A percentile compares a stretch with the other conserved stretches of the same genome.
phyloP scores from a whole-genome alignment of 805 yeast genomes.

The Kregervanrija delftensis region DNA sequence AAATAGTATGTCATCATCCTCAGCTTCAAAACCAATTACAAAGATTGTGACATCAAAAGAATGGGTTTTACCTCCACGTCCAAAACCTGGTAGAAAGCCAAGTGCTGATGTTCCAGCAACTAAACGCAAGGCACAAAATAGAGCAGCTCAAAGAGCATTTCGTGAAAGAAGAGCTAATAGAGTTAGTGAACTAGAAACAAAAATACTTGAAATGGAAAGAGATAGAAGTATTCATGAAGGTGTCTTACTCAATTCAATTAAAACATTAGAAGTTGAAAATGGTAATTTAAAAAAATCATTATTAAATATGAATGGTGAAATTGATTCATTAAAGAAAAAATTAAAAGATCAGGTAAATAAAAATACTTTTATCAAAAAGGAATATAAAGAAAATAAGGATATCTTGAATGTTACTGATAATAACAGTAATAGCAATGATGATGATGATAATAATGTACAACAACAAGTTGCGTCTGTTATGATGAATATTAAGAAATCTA shows the following conservation, averaged over 20 bases:
- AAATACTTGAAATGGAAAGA: constrained; percentile 58
- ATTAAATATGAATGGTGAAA: background rate
- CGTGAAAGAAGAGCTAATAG: constrained; percentile 81
- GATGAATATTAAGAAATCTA: constrained; percentile 22
- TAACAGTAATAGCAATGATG: background rate
- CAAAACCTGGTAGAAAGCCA: constrained; percentile 48
- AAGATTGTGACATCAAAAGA: constrained; percentile 52
- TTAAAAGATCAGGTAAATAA: background rate
- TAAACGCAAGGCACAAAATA: constrained; percentile 81
- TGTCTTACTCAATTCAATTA: constrained; percentile 44
- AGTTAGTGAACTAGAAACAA: constrained; percentile 70
- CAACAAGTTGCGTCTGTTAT: constrained; percentile 22
- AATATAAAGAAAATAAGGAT: too few species aligned
- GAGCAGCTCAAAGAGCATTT: constrained; percentile 93
- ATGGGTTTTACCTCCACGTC: constrained; percentile 57
- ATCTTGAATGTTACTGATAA: background rate
- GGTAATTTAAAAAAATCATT: constrained; percentile 27
- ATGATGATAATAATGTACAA: background rate
- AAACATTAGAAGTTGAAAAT: constrained; percentile 40
- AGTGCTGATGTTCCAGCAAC: constrained; percentile 70
- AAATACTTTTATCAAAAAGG: too few species aligned
- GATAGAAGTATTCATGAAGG: constrained; percentile 58
- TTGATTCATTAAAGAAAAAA: constrained; percentile 25
- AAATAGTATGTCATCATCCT: too few species aligned
- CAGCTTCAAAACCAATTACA: constrained; percentile 24